A percentile compares a stretch with the other conserved stretches of the same genome.
phyloP scores from a whole-genome alignment of 352 stramenopile genomes.

The Phytophthora cryptogea region DNA sequence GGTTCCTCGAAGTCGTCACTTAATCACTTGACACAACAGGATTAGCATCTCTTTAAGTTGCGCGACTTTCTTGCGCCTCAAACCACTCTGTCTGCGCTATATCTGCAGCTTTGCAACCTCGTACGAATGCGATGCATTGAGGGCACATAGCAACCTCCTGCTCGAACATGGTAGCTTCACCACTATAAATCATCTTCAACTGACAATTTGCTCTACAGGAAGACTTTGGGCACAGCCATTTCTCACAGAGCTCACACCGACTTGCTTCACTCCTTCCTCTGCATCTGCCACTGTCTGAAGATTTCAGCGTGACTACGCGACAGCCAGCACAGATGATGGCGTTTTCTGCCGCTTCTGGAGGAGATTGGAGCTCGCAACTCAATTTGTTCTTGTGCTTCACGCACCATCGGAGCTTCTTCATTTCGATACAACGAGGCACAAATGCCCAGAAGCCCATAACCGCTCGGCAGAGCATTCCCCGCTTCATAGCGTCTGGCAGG shows the following conservation, averaged over 20 bases:
- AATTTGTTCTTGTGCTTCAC: constrained; percentile 30
- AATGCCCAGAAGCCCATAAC: constrained; percentile 27
- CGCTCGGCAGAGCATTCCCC: constrained; percentile 19
- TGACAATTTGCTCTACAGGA: constrained; percentile 18
- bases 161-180: constrained; percentile 23
- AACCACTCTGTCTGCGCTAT: constrained; percentile 14
- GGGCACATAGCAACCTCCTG: constrained; percentile 23
- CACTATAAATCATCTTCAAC: constrained; percentile 26
- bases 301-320: constrained; percentile 1
- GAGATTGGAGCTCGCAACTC: constrained; percentile 10
- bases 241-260: constrained; percentile 28
- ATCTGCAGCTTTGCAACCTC: constrained; percentile 13
- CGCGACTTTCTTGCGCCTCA: constrained; percentile 11
- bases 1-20: too few species aligned
- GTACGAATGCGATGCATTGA: constrained; percentile 20
- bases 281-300: neutral
- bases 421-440: constrained; percentile 23
- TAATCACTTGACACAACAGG: too few species aligned
- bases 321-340: neutral
- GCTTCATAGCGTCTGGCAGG: constrained; percentile 22
- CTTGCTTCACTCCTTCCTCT: constrained; percentile 3
- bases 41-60: too few species aligned
- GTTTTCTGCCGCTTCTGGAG: too few species aligned
- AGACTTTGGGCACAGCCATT: constrained; percentile 13
- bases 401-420: constrained; percentile 34